These are phyloP conservation scores for Alopecurus myosuroides DNA, from an alignment of 176 grass and related monocot species.

Conservation along the genomic window DNA sequence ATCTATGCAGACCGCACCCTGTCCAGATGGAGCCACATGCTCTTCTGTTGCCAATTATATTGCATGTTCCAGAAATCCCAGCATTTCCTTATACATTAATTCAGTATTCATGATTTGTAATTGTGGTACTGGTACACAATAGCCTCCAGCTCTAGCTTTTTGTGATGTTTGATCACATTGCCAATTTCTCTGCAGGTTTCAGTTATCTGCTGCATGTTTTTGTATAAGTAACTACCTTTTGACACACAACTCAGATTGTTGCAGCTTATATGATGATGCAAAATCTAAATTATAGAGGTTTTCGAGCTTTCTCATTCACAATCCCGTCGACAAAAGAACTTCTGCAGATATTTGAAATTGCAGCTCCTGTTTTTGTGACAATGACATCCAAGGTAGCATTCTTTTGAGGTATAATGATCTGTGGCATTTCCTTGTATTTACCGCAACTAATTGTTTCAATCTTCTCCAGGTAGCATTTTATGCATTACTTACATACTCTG, in stretches of 20 bases:
- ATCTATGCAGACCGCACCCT: background rate
- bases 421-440: background rate
- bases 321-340: slow-evolving; percentile 74
- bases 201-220: background rate
- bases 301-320: slow-evolving; percentile 60
- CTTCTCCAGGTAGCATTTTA: slow-evolving; percentile 85
- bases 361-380: slow-evolving; percentile 96
- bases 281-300: slow-evolving; percentile 70
- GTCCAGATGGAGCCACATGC: background rate
- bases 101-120: slow-evolving; percentile 9
- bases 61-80: background rate
- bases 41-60: background rate
- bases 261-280: slow-evolving; percentile 93
- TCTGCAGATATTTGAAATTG: slow-evolving; percentile 83
- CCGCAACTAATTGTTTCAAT: slow-evolving; percentile 19
- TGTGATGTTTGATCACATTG: slow-evolving; percentile 15
- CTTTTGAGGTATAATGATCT: background rate
- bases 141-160: background rate
- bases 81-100: background rate
- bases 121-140: background rate
- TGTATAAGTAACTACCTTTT: slow-evolving; percentile 11
- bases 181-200: background rate
- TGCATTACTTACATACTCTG: slow-evolving; percentile 88
- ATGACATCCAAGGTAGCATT: slow-evolving; percentile 90
- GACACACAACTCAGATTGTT: slow-evolving; percentile 57